Conservation (phyloP, 257 asterid genomes). For the Lycium barbarum region DNA sequence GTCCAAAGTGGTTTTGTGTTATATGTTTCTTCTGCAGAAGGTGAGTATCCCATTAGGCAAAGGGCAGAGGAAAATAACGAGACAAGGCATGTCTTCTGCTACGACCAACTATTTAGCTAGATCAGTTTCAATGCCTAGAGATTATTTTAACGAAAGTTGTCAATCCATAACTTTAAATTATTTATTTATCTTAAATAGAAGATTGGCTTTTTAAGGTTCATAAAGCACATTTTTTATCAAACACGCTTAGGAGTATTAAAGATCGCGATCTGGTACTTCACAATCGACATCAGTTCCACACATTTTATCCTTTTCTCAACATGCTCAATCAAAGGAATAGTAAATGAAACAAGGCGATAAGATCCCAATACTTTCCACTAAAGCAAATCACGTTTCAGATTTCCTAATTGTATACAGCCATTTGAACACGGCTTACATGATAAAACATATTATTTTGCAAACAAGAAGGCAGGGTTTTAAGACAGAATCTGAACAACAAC, state of each 20-base stretch:
- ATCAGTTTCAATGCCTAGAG: background rate
- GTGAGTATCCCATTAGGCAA: too few species aligned
- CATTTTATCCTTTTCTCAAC: background rate
- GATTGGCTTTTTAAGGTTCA: background rate
- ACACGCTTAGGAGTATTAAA: background rate
- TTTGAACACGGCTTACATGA: background rate
- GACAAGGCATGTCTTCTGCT: too few species aligned
- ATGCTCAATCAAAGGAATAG: background rate
- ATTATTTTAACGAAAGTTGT: background rate
- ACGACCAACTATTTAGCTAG: too few species aligned
- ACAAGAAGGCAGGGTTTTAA: background rate
- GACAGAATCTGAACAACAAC: background rate
- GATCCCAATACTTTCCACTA: background rate
- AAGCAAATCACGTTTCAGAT: constrained; percentile 14
- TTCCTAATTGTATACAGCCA: background rate
- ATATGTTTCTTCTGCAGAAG: too few species aligned
- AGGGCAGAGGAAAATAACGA: too few species aligned
- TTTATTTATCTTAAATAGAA: background rate
- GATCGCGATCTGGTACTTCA: background rate
- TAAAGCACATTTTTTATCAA: background rate
- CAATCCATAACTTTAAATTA: background rate
- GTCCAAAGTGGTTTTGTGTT: too few species aligned
- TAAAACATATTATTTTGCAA: background rate
- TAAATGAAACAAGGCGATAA: background rate
- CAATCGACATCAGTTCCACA: constrained; percentile 6